These are phyloP conservation scores for Leucocoprinus leucothites DNA, from an alignment of 768 basidiomycete species.

Conservation along the genomic window DNA sequence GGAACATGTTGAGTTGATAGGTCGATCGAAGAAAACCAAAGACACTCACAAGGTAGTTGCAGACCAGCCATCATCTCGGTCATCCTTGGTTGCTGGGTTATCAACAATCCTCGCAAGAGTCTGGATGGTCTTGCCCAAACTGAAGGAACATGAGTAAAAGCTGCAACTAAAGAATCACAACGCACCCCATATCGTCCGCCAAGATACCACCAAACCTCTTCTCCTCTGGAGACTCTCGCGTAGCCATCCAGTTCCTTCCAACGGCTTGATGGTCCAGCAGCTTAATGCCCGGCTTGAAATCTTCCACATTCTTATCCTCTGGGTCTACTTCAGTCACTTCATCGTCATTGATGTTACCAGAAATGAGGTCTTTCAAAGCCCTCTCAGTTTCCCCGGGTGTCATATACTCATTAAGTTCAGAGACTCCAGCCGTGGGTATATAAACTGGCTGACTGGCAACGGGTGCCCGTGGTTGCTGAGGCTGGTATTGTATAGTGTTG, in stretches of 20 bases:
- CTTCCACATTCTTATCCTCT: conserved; percentile 69
- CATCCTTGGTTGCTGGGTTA: conserved; percentile 65
- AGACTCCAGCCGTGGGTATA: neutral
- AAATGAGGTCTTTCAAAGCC: conserved; percentile 73
- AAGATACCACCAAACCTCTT: conserved; percentile 85
- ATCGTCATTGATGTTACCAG: conserved; percentile 61
- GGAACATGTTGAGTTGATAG: neutral
- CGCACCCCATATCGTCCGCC: conserved; percentile 88
- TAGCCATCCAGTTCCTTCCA: conserved; percentile 84
- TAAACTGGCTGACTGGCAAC: conserved; percentile 23
- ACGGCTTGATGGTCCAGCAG: conserved; percentile 88
- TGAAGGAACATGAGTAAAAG: conserved; percentile 21
- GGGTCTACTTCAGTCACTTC: conserved; percentile 55
- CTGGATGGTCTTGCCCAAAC: conserved; percentile 90
- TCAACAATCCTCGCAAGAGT: conserved; percentile 85
- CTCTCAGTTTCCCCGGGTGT: conserved; percentile 65
- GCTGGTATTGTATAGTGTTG: neutral
- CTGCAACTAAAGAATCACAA: neutral
- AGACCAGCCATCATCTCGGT: conserved; percentile 70
- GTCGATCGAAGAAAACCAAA: neutral
- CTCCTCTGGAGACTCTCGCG: conserved; percentile 63
- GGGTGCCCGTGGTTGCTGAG: conserved; percentile 17
- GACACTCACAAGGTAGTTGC: conserved; percentile 62
- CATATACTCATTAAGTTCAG: conserved; percentile 25
- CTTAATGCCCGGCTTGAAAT: conserved; percentile 65